Conservation (phyloP, 768 basidiomycete genomes). For the Leccinum broughii region DNA sequence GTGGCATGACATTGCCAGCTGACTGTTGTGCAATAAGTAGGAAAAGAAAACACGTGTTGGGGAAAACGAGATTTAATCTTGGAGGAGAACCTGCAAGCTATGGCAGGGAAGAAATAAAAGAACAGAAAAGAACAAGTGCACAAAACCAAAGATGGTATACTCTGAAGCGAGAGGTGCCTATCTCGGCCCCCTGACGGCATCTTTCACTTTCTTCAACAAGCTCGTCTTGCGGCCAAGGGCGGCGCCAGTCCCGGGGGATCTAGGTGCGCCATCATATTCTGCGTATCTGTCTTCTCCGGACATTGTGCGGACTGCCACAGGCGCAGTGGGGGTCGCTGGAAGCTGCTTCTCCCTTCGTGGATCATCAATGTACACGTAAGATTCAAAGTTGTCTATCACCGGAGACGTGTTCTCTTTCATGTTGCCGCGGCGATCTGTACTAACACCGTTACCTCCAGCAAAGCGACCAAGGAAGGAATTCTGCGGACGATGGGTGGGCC, state of each 20-base stretch:
- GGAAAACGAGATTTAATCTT: slow-evolving; percentile 4
- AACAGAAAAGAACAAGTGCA: background rate
- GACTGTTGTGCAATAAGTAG: background rate
- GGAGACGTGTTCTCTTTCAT: slow-evolving; percentile 36
- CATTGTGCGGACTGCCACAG: slow-evolving; percentile 23
- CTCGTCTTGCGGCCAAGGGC: slow-evolving; percentile 73
- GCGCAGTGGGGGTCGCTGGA: slow-evolving; percentile 42
- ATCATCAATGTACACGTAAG: slow-evolving; percentile 66
- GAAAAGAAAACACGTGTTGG: background rate
- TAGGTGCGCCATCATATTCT: slow-evolving; percentile 51
- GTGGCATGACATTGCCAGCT: slow-evolving; percentile 7
- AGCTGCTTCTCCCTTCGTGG: slow-evolving; percentile 54
- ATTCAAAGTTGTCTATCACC: slow-evolving; percentile 41
- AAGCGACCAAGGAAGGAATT: slow-evolving; percentile 81
- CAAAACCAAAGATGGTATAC: slow-evolving; percentile 9
- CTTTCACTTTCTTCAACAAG: slow-evolving; percentile 77
- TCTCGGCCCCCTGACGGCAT: slow-evolving; percentile 62
- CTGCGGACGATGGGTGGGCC: slow-evolving; percentile 71
- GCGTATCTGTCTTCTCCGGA: slow-evolving; percentile 35
- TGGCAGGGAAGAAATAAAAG: slow-evolving; percentile 6
- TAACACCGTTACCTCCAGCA: slow-evolving; percentile 38
- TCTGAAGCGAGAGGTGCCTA: slow-evolving; percentile 18
- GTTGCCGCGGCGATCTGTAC: slow-evolving; percentile 36
- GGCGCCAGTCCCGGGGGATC: slow-evolving; percentile 38
- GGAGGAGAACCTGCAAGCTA: slow-evolving; percentile 10